Base-by-base conservation (phyloP, 2,329 filamentous ascomycete genomes). In the Ophiostoma sp. region DNA sequence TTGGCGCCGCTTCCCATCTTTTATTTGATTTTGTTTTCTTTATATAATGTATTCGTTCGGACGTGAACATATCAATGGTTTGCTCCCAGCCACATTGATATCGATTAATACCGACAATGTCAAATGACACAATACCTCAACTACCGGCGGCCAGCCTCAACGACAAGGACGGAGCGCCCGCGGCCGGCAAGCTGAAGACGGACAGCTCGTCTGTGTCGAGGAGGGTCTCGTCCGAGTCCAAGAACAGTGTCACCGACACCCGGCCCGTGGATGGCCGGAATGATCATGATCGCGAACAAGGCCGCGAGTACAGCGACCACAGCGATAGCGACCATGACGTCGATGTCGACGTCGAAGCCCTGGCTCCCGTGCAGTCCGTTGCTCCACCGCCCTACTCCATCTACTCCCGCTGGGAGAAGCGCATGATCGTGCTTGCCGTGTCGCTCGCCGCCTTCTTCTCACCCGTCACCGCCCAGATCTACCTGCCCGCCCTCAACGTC, bases 401-500 rank as follows among this genome's bases (percentile, higher is more conserved):
- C 68, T 79, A 79, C 73, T 78, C 79, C 8, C 73, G 73, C 72
- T 79, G 79, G 77, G 72, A 79, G 66, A 83, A 83, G 69, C 78
- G 79, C 4, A 71, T 75, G 68, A 78, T 83, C 44, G 79, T 81
- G 11, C 71, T 82, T 4, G 78, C 76, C 2, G 80, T 78, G 2
- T 76, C 80, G 3, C 67, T 76, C 5, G 79, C 78, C 2, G 80
- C 80, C 39, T 77, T 83, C 72, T 80, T 83, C 74, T 83, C 81
- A 23, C 81, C 81, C 1, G 75, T 83, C 68, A 81, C 81, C 0
- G 80, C 80, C 11, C 80, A 84, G 67, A 85, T 85, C n/a, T 87
- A 86, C 78, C 81, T 85, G 68, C 85, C 84, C 3, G 84, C 84
- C 0, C 76, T 86, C 39, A 81, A 81, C 31, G 76, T 79, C 7